Evolutionary conservation across 345 rosid genomes (phyloP).

Genomic region (Sisymbrium irio): DNA sequence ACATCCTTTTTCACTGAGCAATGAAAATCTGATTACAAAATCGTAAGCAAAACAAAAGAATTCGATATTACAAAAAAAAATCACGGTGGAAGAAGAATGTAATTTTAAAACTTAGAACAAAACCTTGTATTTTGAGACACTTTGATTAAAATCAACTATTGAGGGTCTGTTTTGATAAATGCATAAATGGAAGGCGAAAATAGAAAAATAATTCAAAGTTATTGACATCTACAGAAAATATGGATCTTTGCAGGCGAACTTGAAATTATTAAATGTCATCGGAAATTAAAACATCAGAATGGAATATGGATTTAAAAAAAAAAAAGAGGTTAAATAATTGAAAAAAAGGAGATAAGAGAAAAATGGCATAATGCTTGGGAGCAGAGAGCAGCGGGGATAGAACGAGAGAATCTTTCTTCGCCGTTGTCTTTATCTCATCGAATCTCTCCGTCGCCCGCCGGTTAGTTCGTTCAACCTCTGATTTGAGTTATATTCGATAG

Average conservation of each 20-base stretch:
- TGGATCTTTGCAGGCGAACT: background rate
- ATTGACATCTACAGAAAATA: background rate
- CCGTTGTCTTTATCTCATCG: constrained; percentile 3
- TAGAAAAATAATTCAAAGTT: background rate
- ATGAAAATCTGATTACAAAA: too few species aligned
- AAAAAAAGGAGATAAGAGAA: background rate
- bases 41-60: too few species aligned
- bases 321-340: background rate
- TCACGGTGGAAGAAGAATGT: too few species aligned
- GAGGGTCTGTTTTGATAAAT: background rate
- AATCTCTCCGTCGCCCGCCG: constrained; percentile 23
- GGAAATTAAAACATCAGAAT: background rate
- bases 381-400: constrained; percentile 14
- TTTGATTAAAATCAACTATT: background rate
- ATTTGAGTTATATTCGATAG: background rate
- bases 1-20: too few species aligned
- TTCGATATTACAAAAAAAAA: too few species aligned
- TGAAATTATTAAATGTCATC: background rate
- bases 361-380: constrained; percentile 18
- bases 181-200: background rate
- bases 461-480: constrained; percentile 1
- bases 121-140: too few species aligned
- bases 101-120: too few species aligned
- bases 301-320: background rate
- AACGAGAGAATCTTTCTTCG: constrained; percentile 16